A percentile compares a stretch with the other conserved stretches of the same genome.
These are phyloP conservation scores for Blastosporella zonata DNA, from an alignment of 1,284 basidiomycete species.

Conservation along the genomic window DNA sequence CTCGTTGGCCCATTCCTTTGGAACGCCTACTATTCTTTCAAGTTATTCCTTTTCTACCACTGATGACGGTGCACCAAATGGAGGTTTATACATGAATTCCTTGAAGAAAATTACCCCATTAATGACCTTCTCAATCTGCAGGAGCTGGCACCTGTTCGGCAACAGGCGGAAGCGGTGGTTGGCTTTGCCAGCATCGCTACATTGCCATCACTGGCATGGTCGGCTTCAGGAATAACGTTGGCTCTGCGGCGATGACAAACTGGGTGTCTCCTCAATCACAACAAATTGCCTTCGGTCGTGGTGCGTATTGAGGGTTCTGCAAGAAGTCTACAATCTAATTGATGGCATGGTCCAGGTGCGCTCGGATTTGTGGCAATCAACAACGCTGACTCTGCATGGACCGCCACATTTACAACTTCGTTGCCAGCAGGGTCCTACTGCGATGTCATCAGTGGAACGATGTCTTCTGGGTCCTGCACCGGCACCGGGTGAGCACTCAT, in stretches of 20 bases:
- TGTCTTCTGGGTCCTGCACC: constrained; percentile 41
- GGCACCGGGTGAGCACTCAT: constrained; percentile 43
- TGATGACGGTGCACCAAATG: constrained; percentile 57
- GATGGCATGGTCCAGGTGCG: constrained; percentile 35
- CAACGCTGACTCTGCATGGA: constrained; percentile 56
- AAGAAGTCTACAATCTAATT: not conserved
- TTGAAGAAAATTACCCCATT: not conserved
- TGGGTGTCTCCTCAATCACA: constrained; percentile 55
- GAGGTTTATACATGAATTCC: constrained; percentile 31
- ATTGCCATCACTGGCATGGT: constrained; percentile 58
- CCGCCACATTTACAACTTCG: constrained; percentile 49
- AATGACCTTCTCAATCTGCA: constrained; percentile 21
- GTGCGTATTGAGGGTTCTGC: constrained; percentile 26
- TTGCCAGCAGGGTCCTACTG: constrained; percentile 60
- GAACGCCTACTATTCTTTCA: constrained; percentile 62
- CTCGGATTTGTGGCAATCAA: constrained; percentile 65
- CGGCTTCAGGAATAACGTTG: constrained; percentile 61
- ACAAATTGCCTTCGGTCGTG: constrained; percentile 63
- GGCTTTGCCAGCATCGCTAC: constrained; percentile 67
- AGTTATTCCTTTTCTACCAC: constrained; percentile 51
- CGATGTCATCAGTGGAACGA: constrained; percentile 54
- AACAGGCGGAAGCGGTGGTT: constrained; percentile 52
- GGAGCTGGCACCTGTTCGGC: constrained; percentile 52
- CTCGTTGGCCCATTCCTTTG: constrained; percentile 65
- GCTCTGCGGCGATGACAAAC: constrained; percentile 43